Evolutionary conservation across 2,329 filamentous ascomycete species (phyloP).

Genomic region (Knufia petricola): DNA sequence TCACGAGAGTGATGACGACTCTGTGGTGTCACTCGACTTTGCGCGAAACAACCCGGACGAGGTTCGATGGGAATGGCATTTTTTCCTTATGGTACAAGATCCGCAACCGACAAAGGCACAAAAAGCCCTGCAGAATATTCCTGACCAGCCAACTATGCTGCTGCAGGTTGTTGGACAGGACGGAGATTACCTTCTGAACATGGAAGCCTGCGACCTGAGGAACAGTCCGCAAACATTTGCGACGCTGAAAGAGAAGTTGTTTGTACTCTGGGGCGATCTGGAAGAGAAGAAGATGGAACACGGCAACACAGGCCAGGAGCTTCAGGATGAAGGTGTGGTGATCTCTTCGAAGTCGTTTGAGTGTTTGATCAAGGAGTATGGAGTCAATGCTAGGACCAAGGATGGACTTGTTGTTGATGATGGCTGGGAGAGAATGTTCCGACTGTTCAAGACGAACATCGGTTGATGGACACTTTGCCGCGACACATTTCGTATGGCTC

Average conservation of each 20-base stretch:
- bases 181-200: slow-evolving; percentile 47
- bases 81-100: slow-evolving; percentile 70
- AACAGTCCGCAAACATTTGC: slow-evolving; percentile 39
- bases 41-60: slow-evolving; percentile 16
- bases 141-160: slow-evolving; percentile 45
- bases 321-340: slow-evolving; percentile 17
- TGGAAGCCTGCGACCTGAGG: slow-evolving; percentile 50
- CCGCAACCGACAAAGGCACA: slow-evolving; percentile 34
- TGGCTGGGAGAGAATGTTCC: slow-evolving; percentile 55
- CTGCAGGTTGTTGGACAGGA: slow-evolving; percentile 55
- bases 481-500: not conserved
- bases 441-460: slow-evolving; percentile 57
- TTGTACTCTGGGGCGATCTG: slow-evolving; percentile 75
- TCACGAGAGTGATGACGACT: slow-evolving; percentile 25
- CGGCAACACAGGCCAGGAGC: slow-evolving; percentile 11
- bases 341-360: slow-evolving; percentile 49
- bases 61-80: slow-evolving; percentile 71
- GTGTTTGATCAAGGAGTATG: slow-evolving; percentile 65
- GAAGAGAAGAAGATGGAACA: slow-evolving; percentile 54
- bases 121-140: slow-evolving; percentile 29
- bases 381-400: slow-evolving; percentile 32
- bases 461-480: slow-evolving; percentile 5
- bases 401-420: slow-evolving; percentile 3
- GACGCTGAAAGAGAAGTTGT: slow-evolving; percentile 59
- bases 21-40: slow-evolving; percentile 11